A percentile compares a stretch with the other conserved stretches of the same genome.
Conservation (phyloP, 164 flowering plant genomes). For the Stephania cephalantha region DNA sequence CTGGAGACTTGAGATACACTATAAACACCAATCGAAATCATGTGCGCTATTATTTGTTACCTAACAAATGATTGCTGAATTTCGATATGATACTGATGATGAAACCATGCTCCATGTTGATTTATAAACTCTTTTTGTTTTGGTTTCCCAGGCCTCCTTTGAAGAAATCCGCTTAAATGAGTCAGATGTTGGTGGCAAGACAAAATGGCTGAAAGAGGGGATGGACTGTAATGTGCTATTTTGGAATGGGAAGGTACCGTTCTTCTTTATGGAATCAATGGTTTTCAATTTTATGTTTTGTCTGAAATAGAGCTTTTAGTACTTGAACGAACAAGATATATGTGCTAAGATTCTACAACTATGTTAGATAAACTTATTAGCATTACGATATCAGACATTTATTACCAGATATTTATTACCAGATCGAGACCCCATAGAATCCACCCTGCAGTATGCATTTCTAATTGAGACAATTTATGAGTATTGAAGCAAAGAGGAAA, state of each 20-base stretch:
- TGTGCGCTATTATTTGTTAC: background rate
- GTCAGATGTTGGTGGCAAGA: constrained; percentile 65
- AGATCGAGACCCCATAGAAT: no score
- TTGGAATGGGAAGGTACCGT: constrained; percentile 78
- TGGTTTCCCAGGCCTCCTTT: constrained; percentile 44
- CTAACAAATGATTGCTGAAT: background rate
- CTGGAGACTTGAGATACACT: background rate
- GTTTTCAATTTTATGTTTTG: no score
- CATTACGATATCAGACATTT: no score
- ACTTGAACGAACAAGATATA: no score
- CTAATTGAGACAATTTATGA: no score
- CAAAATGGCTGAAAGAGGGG: constrained; percentile 91
- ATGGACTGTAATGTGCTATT: constrained; percentile 86
- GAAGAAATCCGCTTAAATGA: constrained; percentile 83
- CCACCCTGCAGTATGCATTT: no score
- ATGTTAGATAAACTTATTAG: no score
- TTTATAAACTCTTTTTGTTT: background rate
- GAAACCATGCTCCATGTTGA: background rate
- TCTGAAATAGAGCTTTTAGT: no score
- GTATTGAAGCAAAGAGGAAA: no score
- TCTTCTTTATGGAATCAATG: background rate
- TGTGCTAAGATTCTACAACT: no score
- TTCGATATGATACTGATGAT: background rate
- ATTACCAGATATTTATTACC: no score
- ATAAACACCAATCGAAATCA: background rate